These are phyloP conservation scores for Amoebophrya sp. DNA, from an alignment of 169 alveolate genomes.

Conservation along the genomic window DNA sequence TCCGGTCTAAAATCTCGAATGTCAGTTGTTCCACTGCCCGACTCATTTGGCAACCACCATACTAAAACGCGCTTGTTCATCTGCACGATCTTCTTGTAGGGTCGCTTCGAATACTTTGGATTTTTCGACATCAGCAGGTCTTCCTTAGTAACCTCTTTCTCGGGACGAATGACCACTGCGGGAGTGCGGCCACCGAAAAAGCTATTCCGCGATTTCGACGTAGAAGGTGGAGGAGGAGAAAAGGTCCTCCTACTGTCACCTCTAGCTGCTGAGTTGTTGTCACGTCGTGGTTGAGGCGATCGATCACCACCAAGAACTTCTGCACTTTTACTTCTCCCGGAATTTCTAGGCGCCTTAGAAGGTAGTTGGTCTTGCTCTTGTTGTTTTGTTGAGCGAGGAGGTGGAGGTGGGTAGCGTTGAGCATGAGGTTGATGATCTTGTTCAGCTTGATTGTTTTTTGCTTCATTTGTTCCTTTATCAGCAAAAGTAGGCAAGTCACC, in stretches of 20 bases:
- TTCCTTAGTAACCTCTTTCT: neutral
- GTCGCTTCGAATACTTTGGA: neutral
- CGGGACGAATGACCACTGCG: neutral
- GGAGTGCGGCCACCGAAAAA: neutral
- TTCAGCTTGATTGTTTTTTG: no score
- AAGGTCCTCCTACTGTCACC: neutral
- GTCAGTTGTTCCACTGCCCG: neutral
- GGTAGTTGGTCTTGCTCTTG: neutral
- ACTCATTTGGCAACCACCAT: neutral
- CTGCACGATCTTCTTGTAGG: neutral
- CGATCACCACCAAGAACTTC: neutral
- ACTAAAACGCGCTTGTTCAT: neutral
- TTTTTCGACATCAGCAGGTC: neutral
- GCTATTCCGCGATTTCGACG: neutral
- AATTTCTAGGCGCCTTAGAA: neutral
- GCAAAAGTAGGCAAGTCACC: no score
- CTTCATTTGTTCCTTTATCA: no score
- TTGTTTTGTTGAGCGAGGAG: neutral
- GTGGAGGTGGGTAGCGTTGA: no score
- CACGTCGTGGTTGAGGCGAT: no score
- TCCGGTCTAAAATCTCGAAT: no score
- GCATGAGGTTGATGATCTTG: no score
- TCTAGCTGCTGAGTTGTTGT: neutral
- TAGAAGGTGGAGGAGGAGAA: neutral
- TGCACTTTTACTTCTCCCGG: neutral